Evolutionary conservation across 176 grass and related monocot species (phyloP), one percentile per base, ranked within the genome.

Genomic region (Pharus latifolius): DNA sequence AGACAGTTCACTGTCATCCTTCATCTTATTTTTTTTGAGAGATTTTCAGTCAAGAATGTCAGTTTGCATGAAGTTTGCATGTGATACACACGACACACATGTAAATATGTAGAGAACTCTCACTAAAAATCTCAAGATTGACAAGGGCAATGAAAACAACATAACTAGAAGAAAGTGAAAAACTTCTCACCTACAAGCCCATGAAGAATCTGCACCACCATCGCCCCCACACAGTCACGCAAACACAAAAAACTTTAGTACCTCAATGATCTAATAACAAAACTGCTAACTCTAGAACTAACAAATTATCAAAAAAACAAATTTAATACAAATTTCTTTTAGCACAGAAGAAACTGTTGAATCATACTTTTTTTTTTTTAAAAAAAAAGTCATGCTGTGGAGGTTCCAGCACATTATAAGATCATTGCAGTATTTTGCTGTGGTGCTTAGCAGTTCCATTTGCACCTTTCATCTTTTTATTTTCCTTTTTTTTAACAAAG

Each of bases 131-230:
- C 15, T n/a, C 22, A 52, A 40, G 25, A 17, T n/a, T 35, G 31
- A 26, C 15, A 60, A 62, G 56, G 30, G 18, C 0, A 42, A 15
- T 27, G 67, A 43, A 26, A 54, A 46, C 11, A 41, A 19, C 1
- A 29, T 3, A 71, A 28, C 7, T 16, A 10, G 3, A 61, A 34
- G 6, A 66, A 8, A 41, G 28, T 57, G 17, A 27, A 40, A 0
- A 61, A 53, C 3, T 0, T 23, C 41, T 5, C 79, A 84, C 82
- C 82, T 47, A 79, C 35, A 24, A 85, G 53, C 8, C 82, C 82
- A 60, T 85, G 82, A 60, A 85, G 54, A 68, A 85, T 85, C 82
- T 85, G 75, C 10, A 0, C 4, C 52, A 44, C 3, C 33, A 59
- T 9, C 30, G 48, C 5, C 18, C 3, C 0, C 38, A 42, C 53